These are phyloP conservation scores for Fusarium irregulare DNA, from an alignment of 2,329 filamentous ascomycete genomes.

Conservation along the genomic window DNA sequence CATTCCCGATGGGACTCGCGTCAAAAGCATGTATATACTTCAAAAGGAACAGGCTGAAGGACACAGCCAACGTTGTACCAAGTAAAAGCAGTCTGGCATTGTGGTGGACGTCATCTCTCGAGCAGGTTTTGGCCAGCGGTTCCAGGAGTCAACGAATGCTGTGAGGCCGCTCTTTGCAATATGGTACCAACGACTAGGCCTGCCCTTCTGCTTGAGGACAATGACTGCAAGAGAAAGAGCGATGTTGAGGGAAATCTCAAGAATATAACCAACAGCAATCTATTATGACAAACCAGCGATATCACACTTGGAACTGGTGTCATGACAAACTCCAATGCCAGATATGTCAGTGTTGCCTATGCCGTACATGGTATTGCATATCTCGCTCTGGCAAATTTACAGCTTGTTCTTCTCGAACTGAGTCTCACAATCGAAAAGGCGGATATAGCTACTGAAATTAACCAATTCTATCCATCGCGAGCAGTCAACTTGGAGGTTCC, in stretches of 20 bases:
- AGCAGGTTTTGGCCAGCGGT: neutral
- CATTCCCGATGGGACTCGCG: conserved; percentile 20
- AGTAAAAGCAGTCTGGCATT: conserved; percentile 25
- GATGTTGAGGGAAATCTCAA: conserved; percentile 13
- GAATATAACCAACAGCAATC: conserved; percentile 27
- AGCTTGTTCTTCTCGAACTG: conserved; percentile 4
- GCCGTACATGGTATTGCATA: conserved; percentile 35
- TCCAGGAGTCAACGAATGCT: conserved; percentile 35
- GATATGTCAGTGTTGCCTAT: conserved; percentile 40
- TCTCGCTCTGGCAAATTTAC: conserved; percentile 16
- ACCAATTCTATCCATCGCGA: conserved; percentile 4
- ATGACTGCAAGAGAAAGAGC: conserved; percentile 13
- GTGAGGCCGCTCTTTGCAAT: conserved; percentile 5
- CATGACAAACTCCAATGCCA: conserved; percentile 35
- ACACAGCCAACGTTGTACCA: conserved; percentile 21
- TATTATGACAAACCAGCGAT: conserved; percentile 6
- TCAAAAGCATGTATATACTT: conserved; percentile 40
- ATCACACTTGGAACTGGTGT: neutral
- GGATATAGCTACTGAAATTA: conserved; percentile 23
- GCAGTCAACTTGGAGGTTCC: neutral
- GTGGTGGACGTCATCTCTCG: neutral
- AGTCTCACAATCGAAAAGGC: conserved; percentile 4
- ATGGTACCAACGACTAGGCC: neutral
- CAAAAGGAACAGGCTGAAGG: conserved; percentile 44
- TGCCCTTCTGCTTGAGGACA: neutral